Evolutionary conservation across 1,284 basidiomycete species (phyloP), one percentile per base, ranked within the genome.

Genomic region (Boletellus dicymbophilus): DNA sequence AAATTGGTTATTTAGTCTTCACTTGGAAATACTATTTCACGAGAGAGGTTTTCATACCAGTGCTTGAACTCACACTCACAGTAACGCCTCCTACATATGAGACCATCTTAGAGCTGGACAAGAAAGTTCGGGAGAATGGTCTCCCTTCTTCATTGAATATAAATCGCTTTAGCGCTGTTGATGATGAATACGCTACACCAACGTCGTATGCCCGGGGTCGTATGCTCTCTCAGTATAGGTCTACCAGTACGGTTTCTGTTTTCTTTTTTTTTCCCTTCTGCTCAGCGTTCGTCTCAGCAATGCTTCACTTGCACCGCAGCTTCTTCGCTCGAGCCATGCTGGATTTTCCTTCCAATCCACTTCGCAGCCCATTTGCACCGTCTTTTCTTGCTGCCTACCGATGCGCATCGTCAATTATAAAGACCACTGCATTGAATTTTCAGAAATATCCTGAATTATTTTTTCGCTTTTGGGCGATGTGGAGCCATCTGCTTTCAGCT

Each of bases 291-390:
- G 4, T 33, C 45, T 26, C 42, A 83, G 81, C 75, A 22, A 69
- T 84, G 48, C 55, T 84, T 12, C 80, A 78, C 57, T 70, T 84
- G 28, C 81, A 84, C 56, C 72, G 82, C 46, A 81, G 77, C 52
- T 85, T 80, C 67, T 84, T 84, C 54, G 79, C 79, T 1, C 79
- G 81, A 52, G 80, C 83, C 2, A 76, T 85, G 73, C 67, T 81
- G 15, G 81, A 84, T 55, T 74, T 79, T 58, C 83, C 82, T 30
- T 67, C 68, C 12, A 84, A 84, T 55, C 82, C 82, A 15, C 68
- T 84, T 18, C 73, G 80, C 36, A 84, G 82, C 56, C 79, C 79
- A 7, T 85, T 79, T 51, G 80, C 83, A 4, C 83, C 82, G 1
- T 84, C 82, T 4, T 84, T 83, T 58, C 70, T 84, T 25, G 81